Conservation (phyloP, 192 early-diverging fungal genomes). For the Glomus cerebriforme region DNA sequence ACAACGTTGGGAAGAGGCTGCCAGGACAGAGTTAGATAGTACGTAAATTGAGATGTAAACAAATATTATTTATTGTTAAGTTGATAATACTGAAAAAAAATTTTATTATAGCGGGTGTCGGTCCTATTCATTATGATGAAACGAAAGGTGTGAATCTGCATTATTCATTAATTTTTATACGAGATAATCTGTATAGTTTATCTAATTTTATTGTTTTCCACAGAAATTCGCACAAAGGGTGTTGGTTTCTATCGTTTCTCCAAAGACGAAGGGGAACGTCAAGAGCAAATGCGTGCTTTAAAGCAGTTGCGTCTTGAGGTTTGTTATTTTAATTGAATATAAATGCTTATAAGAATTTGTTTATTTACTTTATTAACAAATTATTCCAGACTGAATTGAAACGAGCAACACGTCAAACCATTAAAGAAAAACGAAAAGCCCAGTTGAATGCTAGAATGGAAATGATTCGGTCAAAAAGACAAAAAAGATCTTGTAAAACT, state of each 20-base stretch:
- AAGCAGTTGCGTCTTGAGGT: constrained; percentile 56
- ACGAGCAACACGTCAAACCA: constrained; percentile 25
- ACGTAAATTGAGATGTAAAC: neutral
- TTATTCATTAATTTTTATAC: constrained; percentile 2
- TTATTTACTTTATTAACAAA: neutral
- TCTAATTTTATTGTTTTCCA: neutral
- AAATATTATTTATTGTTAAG: neutral
- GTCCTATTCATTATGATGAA: constrained; percentile 23
- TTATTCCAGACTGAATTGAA: constrained; percentile 44
- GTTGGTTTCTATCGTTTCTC: constrained; percentile 73
- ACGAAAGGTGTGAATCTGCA: constrained; percentile 22
- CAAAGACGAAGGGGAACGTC: constrained; percentile 61
- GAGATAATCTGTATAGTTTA: constrained; percentile 21
- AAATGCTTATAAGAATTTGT: neutral
- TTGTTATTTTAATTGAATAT: neutral
- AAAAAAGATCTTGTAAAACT: neutral
- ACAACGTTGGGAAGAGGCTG: constrained; percentile 22
- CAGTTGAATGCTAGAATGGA: constrained; percentile 45
- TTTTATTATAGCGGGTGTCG: neutral
- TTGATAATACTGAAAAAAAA: neutral
- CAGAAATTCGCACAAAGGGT: constrained; percentile 66
- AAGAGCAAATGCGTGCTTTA: constrained; percentile 62
- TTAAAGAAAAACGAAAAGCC: constrained; percentile 41
- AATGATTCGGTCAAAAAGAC: constrained; percentile 30
- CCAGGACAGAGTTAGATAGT: constrained; percentile 7